Evolutionary conservation across 345 rosid genomes (phyloP), one percentile per base, ranked within the genome.

Genomic region (Moringa oleifera): DNA sequence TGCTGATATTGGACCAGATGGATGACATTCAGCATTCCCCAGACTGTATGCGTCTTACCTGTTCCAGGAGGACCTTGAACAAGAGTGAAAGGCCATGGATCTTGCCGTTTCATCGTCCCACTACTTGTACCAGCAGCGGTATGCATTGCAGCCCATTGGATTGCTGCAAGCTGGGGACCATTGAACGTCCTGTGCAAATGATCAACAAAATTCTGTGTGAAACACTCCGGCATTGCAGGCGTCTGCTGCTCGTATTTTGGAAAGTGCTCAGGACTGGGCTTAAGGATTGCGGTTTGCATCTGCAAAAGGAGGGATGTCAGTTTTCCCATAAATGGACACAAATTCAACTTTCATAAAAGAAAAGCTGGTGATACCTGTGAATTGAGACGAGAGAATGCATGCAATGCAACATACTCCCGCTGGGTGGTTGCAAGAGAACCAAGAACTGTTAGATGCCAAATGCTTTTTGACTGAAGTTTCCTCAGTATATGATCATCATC

Each of bases 21-120:
- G 75, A 94, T 94, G 60, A 94, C 99, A 85, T 94, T 94, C 67
- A 94, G 83, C 99, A 94, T 94, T 71, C 99, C 99, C 96, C 97
- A 86, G 18, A 94, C 99, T 17, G 97, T 94, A 66, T 94, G 99
- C 0, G 99, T 94, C 88, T 94, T 94, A 71, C 99, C 99, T 47
- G 99, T 94, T 71, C 99, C 99, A 19, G 99, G 99, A 66, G 99
- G 99, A 37, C 99, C 99, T 62, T 94, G 99, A 63, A 94, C 99
- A 59, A 94, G 97, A 51, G 99, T 94, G 55, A 94, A 94, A 46
- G 99, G 99, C 99, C 99, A 90, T 16, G 99, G 99, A 66, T 88
- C 97, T 78, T 87, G 95, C 77, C 80, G 85, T 85, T 90, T 90
- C 49, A 90, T 71, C 37, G 57, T 62, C 56, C 90, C 90, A 67